Conservation (phyloP, 2,329 filamentous ascomycete species). For the Tothia fuscella region DNA sequence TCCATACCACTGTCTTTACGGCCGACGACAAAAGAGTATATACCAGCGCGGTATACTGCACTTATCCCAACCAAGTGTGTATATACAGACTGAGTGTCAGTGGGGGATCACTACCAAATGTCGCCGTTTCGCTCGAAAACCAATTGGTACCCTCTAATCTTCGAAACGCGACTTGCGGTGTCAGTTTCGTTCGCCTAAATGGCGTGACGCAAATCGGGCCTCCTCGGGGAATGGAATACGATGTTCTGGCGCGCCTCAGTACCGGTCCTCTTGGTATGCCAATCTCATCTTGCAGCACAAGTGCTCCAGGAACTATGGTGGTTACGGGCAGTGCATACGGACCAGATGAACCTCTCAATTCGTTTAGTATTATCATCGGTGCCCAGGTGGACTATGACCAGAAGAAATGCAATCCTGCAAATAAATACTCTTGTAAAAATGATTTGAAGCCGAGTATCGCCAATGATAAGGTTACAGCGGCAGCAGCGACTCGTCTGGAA, state of each 20-base stretch:
- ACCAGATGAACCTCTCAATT: constrained; percentile 13
- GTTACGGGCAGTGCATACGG: constrained; percentile 14
- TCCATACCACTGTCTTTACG: constrained; percentile 23
- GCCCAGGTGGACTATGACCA: constrained; percentile 39
- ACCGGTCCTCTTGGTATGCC: constrained; percentile 13
- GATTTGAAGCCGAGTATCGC: constrained; percentile 30
- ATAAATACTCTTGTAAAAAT: constrained; percentile 37
- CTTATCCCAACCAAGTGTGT: constrained; percentile 30
- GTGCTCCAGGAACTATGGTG: constrained; percentile 10
- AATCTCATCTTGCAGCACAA: constrained; percentile 13
- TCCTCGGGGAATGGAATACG: constrained; percentile 34
- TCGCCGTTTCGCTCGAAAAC: constrained; percentile 34
- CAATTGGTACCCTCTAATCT: constrained; percentile 20
- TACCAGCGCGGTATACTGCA: constrained; percentile 33
- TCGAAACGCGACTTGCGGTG: constrained; percentile 22
- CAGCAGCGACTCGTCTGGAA: constrained; percentile 24
- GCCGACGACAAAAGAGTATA: constrained; percentile 20
- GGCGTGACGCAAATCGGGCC: constrained; percentile 30
- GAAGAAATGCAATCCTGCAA: constrained; percentile 33
- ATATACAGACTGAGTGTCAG: constrained; percentile 25
- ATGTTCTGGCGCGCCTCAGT: constrained; percentile 23
- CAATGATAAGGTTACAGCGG: constrained; percentile 24
- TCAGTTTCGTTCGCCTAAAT: constrained; percentile 21
- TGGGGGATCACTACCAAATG: constrained; percentile 24
- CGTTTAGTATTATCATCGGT: constrained; percentile 31